A percentile compares a stretch with the other conserved stretches of the same genome.
These are phyloP conservation scores for Suillus lakei DNA, from an alignment of 768 basidiomycete genomes.

Conservation along the genomic window DNA sequence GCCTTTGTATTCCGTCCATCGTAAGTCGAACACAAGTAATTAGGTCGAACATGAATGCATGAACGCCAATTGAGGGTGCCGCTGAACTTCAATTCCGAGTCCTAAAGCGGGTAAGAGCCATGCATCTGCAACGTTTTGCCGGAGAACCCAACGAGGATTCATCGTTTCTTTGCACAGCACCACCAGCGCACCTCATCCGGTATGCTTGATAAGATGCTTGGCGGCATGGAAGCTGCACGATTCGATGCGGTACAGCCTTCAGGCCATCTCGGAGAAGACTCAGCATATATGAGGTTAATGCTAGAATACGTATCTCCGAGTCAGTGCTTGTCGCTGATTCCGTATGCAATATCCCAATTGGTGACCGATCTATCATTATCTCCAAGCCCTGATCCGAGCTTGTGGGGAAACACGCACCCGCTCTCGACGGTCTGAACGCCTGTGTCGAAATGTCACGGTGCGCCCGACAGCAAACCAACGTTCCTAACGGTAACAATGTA, in stretches of 20 bases:
- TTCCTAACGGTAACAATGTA: background rate
- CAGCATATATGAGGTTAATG: background rate
- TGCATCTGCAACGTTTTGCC: background rate
- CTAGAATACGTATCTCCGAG: slow-evolving; percentile 4
- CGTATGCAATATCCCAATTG: background rate
- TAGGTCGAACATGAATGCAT: background rate
- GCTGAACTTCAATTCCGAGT: slow-evolving; percentile 3
- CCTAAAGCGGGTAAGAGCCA: background rate
- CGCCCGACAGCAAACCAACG: background rate
- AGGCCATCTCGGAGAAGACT: background rate
- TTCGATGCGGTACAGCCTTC: background rate
- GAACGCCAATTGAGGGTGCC: background rate
- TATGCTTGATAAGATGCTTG: background rate
- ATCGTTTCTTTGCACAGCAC: slow-evolving; percentile 4
- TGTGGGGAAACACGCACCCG: background rate
- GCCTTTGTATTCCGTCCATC: background rate
- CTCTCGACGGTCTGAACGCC: background rate
- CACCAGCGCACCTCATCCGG: background rate
- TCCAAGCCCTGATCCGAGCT: background rate
- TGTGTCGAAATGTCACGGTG: background rate
- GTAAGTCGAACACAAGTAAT: background rate
- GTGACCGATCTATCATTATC: background rate
- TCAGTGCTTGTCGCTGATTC: background rate
- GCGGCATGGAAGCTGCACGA: slow-evolving; percentile 1
- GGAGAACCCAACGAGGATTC: background rate